Evolutionary conservation across 768 basidiomycete species (phyloP), one percentile per base, ranked within the genome.

Genomic region (Chiua virens): DNA sequence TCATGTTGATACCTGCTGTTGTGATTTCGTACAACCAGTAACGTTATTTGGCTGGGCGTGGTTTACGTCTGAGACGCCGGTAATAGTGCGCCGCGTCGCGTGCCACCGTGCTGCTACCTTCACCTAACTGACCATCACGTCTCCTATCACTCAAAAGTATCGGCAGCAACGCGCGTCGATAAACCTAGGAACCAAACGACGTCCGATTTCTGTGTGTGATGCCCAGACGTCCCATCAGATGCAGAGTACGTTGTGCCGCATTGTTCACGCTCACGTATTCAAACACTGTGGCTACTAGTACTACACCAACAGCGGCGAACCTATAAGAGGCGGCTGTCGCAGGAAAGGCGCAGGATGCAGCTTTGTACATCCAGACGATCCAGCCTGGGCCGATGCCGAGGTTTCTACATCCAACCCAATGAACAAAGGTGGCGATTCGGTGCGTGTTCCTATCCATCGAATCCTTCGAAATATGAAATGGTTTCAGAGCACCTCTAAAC

Each of bases 241-340:
- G 64, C 36, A 65, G n/a, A 50, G 64, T 67, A 54, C 25, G 65
- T 53, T 25, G 37, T 44, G 17, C 43, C 34, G 43, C 46, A 38
- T 23, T 21, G 17, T 57, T 20, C 56, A 49, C 34, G 23, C 41
- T 41, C 36, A 34, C 10, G 10, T 38, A 35, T 54, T 56, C 22
- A 42, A 45, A 45, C 21, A 4, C 8, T 21, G 21, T 23, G 32
- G 9, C 32, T 41, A 71, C 32, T 41, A 71, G 70, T 63, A 34
- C 53, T 74, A 67, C 53, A 60, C 60, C n/a, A 62, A 65, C 18
- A 56, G 39, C 42, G 72, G 72, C 34, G 53, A 59, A 23, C 66
- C 67, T 1, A 14, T 53, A 11, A 47, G 45, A 32, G 54, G 50
- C 2, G 72, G 72, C 39, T 74, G 72, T 42, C 49, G 6, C 28